Conservation (phyloP, 306 rosid genomes). For the Quercus bicolor region DNA sequence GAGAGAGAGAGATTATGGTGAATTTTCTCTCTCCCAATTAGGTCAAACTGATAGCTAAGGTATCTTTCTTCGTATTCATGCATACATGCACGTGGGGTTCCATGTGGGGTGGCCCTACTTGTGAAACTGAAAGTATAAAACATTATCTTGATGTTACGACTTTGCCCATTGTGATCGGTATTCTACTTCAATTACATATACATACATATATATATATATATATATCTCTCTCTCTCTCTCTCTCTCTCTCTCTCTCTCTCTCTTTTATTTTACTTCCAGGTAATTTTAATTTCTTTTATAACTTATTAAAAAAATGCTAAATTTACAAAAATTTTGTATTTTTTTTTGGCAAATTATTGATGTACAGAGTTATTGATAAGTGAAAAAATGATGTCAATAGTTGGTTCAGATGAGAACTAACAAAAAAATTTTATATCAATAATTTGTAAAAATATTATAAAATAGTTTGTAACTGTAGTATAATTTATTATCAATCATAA, state of each 20-base stretch:
- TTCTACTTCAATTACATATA: no score
- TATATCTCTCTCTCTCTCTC: no score
- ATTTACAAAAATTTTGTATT: no score
- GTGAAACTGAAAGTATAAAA: background rate
- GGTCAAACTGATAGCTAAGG: background rate
- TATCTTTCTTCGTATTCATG: constrained; percentile 5
- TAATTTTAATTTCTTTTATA: background rate
- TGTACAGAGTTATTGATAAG: no score
- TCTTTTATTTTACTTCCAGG: background rate
- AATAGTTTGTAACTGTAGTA: no score
- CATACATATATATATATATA: rapidly evolving
- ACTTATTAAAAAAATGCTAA: background rate
- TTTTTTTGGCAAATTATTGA: no score
- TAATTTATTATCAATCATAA: background rate
- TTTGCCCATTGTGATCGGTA: no score
- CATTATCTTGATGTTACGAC: background rate
- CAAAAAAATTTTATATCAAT: no score
- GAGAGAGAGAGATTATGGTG: background rate
- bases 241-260: no score
- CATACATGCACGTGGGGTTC: constrained; percentile 8
- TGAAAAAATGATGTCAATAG: no score
- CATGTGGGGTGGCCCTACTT: constrained; percentile 12
- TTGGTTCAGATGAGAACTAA: no score
- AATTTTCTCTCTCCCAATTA: background rate
- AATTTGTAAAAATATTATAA: no score